Evolutionary conservation across 495 filamentous ascomycete genomes (phyloP), one percentile per base, ranked within the genome.

Genomic region (Gamarada debralockiae): DNA sequence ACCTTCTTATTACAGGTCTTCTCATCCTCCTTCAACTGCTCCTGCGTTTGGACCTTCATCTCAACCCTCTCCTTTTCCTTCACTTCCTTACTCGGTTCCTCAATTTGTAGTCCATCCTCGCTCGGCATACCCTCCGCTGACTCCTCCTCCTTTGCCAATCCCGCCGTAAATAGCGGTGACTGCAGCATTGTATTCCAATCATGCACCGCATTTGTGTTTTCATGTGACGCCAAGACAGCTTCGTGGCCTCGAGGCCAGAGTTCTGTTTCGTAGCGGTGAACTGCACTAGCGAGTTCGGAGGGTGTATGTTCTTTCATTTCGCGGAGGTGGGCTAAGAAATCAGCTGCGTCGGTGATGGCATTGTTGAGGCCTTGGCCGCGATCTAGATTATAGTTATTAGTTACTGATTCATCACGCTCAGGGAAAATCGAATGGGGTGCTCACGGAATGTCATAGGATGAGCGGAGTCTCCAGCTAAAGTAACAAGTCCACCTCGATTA

Each of bases 401-500:
- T 2, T 20, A 10, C 39, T 10, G 8, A 14, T 15, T 34, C 13
- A 39, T 34, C 31, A 34, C 8, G 31, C 8, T 8, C 8, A 34
- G 8, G 8, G 31, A 34, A 8, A 15, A 18, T 42, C 12, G 39
- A 22, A 17, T 10, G 20, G 31, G 31, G n/a, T n/a, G 18, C 72
- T 27, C 69, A 78, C 75, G 70, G 40, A 67, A 73, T 1, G 79
- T 80, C 80, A 83, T 83, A 4, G 80, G 70, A 65, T 83, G 78
- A 2, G 78, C 77, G 4, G 79, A 72, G 64, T 83, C 80, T 0
- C 80, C 79, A 3, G 74, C 61, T 3, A 82, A 55, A 2, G 76
- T 72, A 5, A 72, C 73, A 4, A 70, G 64, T 7, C 75, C 73
- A 29, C 66, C 65, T 12, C 20, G n/a, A 3, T 70, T 67, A 13